A percentile compares a stretch with the other conserved stretches of the same genome.
Evolutionary conservation across 2,329 filamentous ascomycete species (phyloP).

Genomic region (Blastomyces silverae): DNA sequence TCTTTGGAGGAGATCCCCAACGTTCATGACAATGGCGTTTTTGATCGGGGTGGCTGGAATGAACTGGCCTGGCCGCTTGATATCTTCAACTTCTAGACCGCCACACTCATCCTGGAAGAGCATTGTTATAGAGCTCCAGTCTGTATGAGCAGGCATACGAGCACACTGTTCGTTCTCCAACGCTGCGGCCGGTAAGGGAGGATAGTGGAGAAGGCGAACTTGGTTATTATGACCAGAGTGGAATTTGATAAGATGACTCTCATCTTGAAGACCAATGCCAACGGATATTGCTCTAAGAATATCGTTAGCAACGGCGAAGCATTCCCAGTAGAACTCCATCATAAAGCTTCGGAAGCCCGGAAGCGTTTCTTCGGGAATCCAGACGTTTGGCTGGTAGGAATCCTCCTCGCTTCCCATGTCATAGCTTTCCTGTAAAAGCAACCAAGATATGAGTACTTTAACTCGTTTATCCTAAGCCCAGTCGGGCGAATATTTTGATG

Average conservation of each 20-base stretch:
- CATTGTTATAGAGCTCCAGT: constrained; percentile 50
- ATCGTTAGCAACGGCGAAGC: constrained; percentile 40
- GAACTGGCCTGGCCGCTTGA: constrained; percentile 36
- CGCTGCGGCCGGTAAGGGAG: constrained; percentile 42
- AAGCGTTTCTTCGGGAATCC: constrained; percentile 42
- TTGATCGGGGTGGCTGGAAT: constrained; percentile 37
- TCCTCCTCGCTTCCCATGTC: constrained; percentile 48
- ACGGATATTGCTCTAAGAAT: constrained; percentile 43
- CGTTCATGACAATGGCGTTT: constrained; percentile 44
- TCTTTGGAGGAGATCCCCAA: constrained; percentile 46
- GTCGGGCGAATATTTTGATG: background rate
- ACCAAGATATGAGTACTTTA: constrained; percentile 13
- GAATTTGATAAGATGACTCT: constrained; percentile 41
- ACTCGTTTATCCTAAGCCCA: background rate
- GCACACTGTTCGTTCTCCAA: constrained; percentile 41
- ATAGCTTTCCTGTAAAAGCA: constrained; percentile 43
- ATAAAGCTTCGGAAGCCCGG: constrained; percentile 46
- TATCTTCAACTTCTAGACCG: constrained; percentile 48
- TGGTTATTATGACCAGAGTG: constrained; percentile 55
- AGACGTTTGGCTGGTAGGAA: constrained; percentile 44
- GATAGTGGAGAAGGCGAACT: constrained; percentile 55
- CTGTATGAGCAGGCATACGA: constrained; percentile 49
- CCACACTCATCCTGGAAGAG: constrained; percentile 50
- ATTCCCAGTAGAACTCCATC: constrained; percentile 46
- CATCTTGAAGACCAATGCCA: constrained; percentile 44